Evolutionary conservation across 2,329 filamentous ascomycete species (phyloP).

Genomic region (Gyromitra esculenta): DNA sequence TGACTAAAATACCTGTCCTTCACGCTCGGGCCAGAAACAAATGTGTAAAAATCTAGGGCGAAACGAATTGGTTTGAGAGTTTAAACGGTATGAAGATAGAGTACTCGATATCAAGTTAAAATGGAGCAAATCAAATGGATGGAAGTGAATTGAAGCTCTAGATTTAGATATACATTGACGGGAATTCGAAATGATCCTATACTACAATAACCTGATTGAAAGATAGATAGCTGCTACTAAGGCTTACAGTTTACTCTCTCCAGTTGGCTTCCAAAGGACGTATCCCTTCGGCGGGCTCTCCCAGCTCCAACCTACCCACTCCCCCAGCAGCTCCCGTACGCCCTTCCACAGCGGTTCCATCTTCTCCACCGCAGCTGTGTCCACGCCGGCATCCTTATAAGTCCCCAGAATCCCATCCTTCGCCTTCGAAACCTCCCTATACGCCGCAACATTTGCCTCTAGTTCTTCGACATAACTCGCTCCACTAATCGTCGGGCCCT

Average conservation of each 20-base stretch:
- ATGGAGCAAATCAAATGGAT: background rate
- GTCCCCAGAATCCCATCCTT: slow-evolving; percentile 59
- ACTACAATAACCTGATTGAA: background rate
- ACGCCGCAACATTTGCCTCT: slow-evolving; percentile 71
- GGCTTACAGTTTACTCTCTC: slow-evolving; percentile 25
- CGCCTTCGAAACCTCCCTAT: slow-evolving; percentile 63
- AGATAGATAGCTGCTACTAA: background rate
- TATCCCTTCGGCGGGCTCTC: slow-evolving; percentile 66
- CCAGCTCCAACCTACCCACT: slow-evolving; percentile 74
- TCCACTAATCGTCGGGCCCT: slow-evolving; percentile 70
- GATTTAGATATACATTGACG: background rate
- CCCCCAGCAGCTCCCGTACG: slow-evolving; percentile 69
- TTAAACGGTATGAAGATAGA: background rate
- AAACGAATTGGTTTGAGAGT: background rate
- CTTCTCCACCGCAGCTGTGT: slow-evolving; percentile 62
- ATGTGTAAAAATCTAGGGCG: background rate
- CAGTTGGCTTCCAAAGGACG: slow-evolving; percentile 63
- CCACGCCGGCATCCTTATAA: slow-evolving; percentile 64
- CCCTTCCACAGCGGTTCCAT: slow-evolving; percentile 59
- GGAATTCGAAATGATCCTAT: background rate
- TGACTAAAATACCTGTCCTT: background rate
- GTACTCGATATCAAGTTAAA: background rate
- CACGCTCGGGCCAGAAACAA: background rate
- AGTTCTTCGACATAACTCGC: slow-evolving; percentile 72
- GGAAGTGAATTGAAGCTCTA: background rate